Conservation (phyloP, 2,329 filamentous ascomycete genomes). For the Aspergillus hiratsukae region DNA sequence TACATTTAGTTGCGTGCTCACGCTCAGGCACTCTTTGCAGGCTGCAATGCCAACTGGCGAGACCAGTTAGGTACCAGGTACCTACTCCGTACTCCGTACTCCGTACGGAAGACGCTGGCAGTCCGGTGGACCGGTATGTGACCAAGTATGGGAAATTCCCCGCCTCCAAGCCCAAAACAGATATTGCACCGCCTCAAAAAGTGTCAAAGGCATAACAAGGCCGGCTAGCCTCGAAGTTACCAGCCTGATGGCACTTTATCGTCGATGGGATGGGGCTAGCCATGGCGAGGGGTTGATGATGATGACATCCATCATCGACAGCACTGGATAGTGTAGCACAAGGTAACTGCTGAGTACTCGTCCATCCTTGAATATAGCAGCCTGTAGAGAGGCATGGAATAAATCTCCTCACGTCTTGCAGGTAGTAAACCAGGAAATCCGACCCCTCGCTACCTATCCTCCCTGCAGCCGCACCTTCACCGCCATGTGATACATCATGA, state of each 20-base stretch:
- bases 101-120: background rate
- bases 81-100: no score
- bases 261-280: background rate
- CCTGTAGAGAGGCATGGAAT: no score
- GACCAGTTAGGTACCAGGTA: no score
- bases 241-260: background rate
- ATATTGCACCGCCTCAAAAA: background rate
- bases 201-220: background rate
- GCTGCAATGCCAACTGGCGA: background rate
- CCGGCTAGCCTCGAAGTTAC: background rate
- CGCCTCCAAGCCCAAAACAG: background rate
- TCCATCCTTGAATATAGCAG: background rate
- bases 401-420: background rate
- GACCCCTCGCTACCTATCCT: constrained; percentile 1
- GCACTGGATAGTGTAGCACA: no score
- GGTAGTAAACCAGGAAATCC: background rate
- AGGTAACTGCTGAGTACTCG: background rate
- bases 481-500: constrained; percentile 29
- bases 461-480: constrained; percentile 19
- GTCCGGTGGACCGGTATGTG: background rate
- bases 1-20: no score
- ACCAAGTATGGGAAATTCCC: background rate
- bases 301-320: background rate
- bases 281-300: background rate
- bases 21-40: background rate